Evolutionary conservation across 1,284 basidiomycete species (phyloP).

Genomic region (Cutaneotrichosporon cyanovorans): DNA sequence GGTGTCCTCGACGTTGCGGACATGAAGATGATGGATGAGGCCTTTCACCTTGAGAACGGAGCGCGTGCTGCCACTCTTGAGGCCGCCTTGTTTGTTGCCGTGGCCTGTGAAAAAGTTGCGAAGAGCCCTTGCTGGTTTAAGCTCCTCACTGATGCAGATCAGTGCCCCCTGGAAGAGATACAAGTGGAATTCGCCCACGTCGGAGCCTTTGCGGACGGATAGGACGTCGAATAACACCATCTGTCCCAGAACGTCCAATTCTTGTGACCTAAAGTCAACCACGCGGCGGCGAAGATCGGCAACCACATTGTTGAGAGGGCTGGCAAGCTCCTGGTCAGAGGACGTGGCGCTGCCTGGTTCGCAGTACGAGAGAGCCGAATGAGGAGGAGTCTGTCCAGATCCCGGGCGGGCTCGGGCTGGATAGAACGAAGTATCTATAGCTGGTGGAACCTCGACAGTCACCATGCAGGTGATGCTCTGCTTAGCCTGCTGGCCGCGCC

Average conservation of each 20-base stretch:
- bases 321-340: neutral
- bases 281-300: slow-evolving; percentile 81
- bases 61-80: neutral
- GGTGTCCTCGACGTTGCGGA: slow-evolving; percentile 73
- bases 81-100: neutral
- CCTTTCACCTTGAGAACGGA: slow-evolving; percentile 78
- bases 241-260: slow-evolving; percentile 69
- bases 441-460: slow-evolving; percentile 78
- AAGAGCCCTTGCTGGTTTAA: slow-evolving; percentile 57
- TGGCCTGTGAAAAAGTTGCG: slow-evolving; percentile 22
- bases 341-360: slow-evolving; percentile 6
- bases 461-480: slow-evolving; percentile 79
- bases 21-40: slow-evolving; percentile 87
- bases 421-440: slow-evolving; percentile 44
- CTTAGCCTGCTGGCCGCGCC: slow-evolving; percentile 56
- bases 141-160: slow-evolving; percentile 88
- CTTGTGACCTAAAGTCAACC: slow-evolving; percentile 89
- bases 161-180: slow-evolving; percentile 95
- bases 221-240: slow-evolving; percentile 87
- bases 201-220: slow-evolving; percentile 73
- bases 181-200: slow-evolving; percentile 84
- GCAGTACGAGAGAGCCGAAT: slow-evolving; percentile 5
- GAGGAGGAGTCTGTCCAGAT: slow-evolving; percentile 19
- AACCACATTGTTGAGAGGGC: slow-evolving; percentile 64
- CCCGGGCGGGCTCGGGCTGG: slow-evolving; percentile 25